These are phyloP conservation scores for Rhizopus delemar DNA, from an alignment of 371 early-diverging fungal species.

Conservation along the genomic window DNA sequence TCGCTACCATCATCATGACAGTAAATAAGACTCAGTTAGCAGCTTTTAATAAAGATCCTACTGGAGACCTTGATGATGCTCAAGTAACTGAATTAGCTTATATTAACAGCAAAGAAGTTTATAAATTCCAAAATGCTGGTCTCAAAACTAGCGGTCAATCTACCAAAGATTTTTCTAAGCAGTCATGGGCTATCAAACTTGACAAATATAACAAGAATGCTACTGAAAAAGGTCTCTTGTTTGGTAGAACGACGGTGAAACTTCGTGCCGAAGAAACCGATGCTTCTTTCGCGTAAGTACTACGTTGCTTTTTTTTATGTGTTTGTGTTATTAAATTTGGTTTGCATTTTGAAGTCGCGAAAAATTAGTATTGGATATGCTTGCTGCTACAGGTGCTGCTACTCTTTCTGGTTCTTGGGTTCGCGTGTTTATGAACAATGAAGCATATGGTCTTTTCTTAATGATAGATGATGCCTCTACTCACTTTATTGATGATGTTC, in stretches of 20 bases:
- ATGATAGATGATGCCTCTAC: conserved; percentile 59
- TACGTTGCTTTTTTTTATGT: background rate
- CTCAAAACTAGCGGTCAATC: conserved; percentile 57
- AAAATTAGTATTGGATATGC: conserved; percentile 48
- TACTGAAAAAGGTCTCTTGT: conserved; percentile 30
- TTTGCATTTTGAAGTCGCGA: conserved; percentile 41
- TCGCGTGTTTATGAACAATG: conserved; percentile 54
- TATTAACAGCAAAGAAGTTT: conserved; percentile 46
- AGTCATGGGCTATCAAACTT: conserved; percentile 55
- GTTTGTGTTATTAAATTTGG: no score
- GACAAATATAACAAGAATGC: conserved; percentile 42
- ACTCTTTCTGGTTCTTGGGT: conserved; percentile 54
- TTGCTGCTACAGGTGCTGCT: conserved; percentile 56
- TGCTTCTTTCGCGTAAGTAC: conserved; percentile 45
- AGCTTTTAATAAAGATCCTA: conserved; percentile 32
- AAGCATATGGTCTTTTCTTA: conserved; percentile 52
- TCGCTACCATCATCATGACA: conserved; percentile 53
- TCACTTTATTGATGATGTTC: conserved; percentile 43
- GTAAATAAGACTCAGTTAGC: conserved; percentile 44
- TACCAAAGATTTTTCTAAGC: conserved; percentile 57
- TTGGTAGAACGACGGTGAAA: conserved; percentile 52
- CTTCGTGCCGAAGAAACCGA: conserved; percentile 57
- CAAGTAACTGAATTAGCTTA: conserved; percentile 39
- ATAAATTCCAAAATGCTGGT: conserved; percentile 42
- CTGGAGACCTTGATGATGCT: conserved; percentile 28